Evolutionary conservation across 2,329 filamentous ascomycete species (phyloP).

Genomic region (Penicillium frequentans): DNA sequence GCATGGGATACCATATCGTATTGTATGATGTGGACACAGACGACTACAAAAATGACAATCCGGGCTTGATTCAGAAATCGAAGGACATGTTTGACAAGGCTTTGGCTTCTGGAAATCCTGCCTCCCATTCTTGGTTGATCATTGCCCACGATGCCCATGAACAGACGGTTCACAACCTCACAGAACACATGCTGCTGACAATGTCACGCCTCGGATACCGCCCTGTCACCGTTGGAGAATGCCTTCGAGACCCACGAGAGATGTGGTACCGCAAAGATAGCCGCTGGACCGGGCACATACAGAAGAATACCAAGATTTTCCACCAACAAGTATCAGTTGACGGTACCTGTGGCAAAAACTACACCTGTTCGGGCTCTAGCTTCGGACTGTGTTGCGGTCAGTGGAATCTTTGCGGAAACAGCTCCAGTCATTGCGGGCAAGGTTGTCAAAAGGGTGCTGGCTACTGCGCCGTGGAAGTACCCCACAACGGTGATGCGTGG

Average conservation of each 20-base stretch:
- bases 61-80: constrained; percentile 37
- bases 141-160: constrained; percentile 46
- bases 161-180: constrained; percentile 45
- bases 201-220: constrained; percentile 32
- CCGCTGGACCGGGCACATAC: constrained; percentile 15
- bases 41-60: constrained; percentile 45
- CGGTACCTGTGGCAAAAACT: constrained; percentile 36
- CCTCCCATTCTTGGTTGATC: constrained; percentile 38
- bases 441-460: constrained; percentile 34
- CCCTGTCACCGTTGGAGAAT: constrained; percentile 47
- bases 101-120: constrained; percentile 24
- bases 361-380: constrained; percentile 34
- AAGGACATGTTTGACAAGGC: constrained; percentile 42
- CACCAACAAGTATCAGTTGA: constrained; percentile 27
- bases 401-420: constrained; percentile 32
- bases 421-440: constrained; percentile 28
- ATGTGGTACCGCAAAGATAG: constrained; percentile 45
- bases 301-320: constrained; percentile 20
- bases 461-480: constrained; percentile 24
- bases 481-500: constrained; percentile 21
- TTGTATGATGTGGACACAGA: constrained; percentile 49
- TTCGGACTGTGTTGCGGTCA: constrained; percentile 37
- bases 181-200: constrained; percentile 40
- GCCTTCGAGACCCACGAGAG: constrained; percentile 38
- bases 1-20: constrained; percentile 52